Evolutionary conservation across 1,284 basidiomycete genomes (phyloP), one percentile per base, ranked within the genome.

Genomic region (Heliocybe sulcata): DNA sequence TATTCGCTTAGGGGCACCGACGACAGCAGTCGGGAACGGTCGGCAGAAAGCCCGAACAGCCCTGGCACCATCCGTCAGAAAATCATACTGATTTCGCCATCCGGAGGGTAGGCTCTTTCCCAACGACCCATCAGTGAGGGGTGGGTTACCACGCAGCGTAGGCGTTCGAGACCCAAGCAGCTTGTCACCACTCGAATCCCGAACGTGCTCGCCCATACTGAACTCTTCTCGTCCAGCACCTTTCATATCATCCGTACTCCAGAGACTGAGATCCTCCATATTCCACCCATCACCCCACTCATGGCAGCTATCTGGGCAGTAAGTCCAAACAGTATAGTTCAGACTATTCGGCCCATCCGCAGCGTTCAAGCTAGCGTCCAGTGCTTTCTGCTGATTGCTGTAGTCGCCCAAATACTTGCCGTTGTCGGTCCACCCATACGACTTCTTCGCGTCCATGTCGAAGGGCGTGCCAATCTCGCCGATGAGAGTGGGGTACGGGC

Each of bases 271-370:
- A 71, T 98, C 96, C 72, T 99, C 96, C 69, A 92, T 85, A 67
- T 98, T 95, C 95, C 95, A 99, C 1, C 86, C 85, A 67, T 98
- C 96, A 19, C 95, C 94, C 92, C 92, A 98, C 64, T 82, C 71
- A 67, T 98, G 94, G 23, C 76, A 80, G 65, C 77, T 80, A 59
- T 90, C 85, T 0, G 92, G 79, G 54, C 87, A 87, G 65, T 98
- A 98, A 25, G 86, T 94, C 96, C 96, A 98, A 8, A 94, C 69
- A 16, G 94, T 93, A 67, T 85, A 98, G 67, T 80, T 94, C 61
- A 97, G 71, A 48, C 73, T 75, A 63, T 97, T 96, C 9, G 73
- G 72, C 0, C 94, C 95, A 67, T 99, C 96, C 51, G 85, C 80
- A 0, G 85, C 96, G 63, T 94, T 94, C 65, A 99, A 66, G 60